Percentiles rank a stretch among this genome's conserved stretches.
Conservation (phyloP, 2,329 filamentous ascomycete species). For the Diaporthe velutina region DNA sequence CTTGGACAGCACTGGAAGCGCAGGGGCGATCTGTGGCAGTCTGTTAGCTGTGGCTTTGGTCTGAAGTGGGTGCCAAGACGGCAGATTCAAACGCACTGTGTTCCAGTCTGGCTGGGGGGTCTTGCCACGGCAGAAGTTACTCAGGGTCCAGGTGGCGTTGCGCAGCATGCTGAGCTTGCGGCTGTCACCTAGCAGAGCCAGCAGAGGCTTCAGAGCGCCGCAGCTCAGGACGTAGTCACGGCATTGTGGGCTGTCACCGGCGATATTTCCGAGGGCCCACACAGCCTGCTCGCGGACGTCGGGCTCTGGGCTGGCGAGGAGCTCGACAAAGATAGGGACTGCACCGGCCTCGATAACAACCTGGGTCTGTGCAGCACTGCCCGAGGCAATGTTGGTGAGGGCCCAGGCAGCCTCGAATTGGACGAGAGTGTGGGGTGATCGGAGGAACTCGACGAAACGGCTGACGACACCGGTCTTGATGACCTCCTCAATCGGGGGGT, state of each 20-base stretch:
- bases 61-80: neutral
- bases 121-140: conserved; percentile 99
- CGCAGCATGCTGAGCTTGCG: conserved; percentile 99
- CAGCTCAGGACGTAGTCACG: conserved; percentile 95
- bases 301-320: conserved; percentile 94
- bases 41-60: conserved; percentile 31
- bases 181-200: conserved; percentile 93
- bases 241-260: conserved; percentile 97
- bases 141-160: conserved; percentile 98
- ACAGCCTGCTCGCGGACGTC: conserved; percentile 98
- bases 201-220: conserved; percentile 90
- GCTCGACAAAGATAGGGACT: conserved; percentile 97
- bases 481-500: conserved; percentile 98
- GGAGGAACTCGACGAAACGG: conserved; percentile 98
- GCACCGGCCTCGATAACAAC: conserved; percentile 98
- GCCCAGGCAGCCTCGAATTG: conserved; percentile 99
- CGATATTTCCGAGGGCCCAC: conserved; percentile 98
- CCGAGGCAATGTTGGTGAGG: conserved; percentile 98
- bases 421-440: conserved; percentile 96
- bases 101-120: conserved; percentile 98
- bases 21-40: conserved; percentile 83
- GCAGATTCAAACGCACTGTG: conserved; percentile 73
- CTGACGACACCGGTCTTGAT: conserved; percentile 99
- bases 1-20: conserved; percentile 94
- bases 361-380: conserved; percentile 96